A percentile compares a stretch with the other conserved stretches of the same genome.
phyloP scores from a whole-genome alignment of 306 rosid species.

The Hippophae tibetana region DNA sequence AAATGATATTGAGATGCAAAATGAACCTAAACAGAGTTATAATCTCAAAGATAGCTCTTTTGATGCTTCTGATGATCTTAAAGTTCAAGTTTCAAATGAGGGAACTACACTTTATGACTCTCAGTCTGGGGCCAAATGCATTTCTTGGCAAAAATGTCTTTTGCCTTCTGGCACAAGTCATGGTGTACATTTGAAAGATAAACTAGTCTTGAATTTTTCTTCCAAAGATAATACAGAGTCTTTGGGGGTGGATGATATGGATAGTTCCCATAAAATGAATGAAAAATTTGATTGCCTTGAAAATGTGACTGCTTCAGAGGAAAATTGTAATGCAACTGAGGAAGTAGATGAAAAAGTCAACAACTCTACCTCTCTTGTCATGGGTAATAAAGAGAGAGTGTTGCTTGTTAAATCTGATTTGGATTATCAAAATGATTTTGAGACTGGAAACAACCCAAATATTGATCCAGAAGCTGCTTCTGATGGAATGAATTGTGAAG shows the following conservation, averaged over 20 bases:
- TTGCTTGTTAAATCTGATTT: conserved; percentile 24
- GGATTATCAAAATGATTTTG: conserved; percentile 22
- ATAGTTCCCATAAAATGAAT: conserved; percentile 24
- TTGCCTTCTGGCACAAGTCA: conserved; percentile 7
- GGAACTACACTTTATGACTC: conserved; percentile 19
- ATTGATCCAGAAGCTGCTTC: conserved; percentile 29
- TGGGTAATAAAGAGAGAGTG: conserved; percentile 25
- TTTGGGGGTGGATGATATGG: conserved; percentile 25
- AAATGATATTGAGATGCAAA: neutral
- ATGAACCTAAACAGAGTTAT: neutral
- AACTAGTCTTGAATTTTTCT: conserved; percentile 18
- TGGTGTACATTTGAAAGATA: conserved; percentile 17
- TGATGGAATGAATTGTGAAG: conserved; percentile 24
- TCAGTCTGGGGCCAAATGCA: conserved; percentile 25
- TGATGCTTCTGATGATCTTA: conserved; percentile 29
- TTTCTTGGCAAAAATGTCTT: conserved; percentile 20
- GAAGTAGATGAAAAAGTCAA: conserved; percentile 21
- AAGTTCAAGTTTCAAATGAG: conserved; percentile 17
- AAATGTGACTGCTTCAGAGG: conserved; percentile 26
- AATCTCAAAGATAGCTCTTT: conserved; percentile 4
- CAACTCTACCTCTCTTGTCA: conserved; percentile 24
- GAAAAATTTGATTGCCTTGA: conserved; percentile 15
- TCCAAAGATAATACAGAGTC: conserved; percentile 17
- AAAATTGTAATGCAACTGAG: conserved; percentile 17
- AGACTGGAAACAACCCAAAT: conserved; percentile 11